phyloP scores from a whole-genome alignment of 2,329 filamentous ascomycete genomes.

The Penicillium sp. region DNA sequence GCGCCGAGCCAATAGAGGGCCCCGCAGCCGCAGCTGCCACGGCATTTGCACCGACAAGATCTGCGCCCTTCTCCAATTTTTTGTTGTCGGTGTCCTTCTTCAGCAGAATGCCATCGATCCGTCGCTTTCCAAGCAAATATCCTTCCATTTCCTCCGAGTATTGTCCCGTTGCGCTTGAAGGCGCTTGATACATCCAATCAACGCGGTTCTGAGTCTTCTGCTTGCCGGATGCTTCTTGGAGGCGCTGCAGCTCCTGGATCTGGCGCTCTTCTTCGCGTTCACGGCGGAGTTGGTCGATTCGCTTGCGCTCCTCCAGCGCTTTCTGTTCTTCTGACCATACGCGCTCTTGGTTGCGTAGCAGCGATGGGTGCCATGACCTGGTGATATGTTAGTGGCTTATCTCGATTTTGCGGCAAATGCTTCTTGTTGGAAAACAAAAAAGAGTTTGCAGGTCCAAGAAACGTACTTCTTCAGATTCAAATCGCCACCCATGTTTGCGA shows the following conservation, averaged over 20 bases:
- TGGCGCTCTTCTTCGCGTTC: slow-evolving; percentile 92
- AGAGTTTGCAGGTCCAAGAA: not conserved
- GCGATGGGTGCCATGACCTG: slow-evolving; percentile 83
- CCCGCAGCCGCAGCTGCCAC: slow-evolving; percentile 15
- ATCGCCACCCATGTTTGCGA: slow-evolving; percentile 79
- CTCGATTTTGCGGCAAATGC: not conserved
- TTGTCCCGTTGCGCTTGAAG: slow-evolving; percentile 71
- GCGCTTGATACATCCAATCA: slow-evolving; percentile 97
- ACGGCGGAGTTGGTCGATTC: slow-evolving; percentile 84
- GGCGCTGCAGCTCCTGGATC: slow-evolving; percentile 84
- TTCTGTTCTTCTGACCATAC: slow-evolving; percentile 92
- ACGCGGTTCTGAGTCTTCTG: slow-evolving; percentile 77
- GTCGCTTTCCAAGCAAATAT: slow-evolving; percentile 86
- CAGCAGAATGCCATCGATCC: slow-evolving; percentile 77
- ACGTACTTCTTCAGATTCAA: slow-evolving; percentile 82
- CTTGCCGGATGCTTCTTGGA: slow-evolving; percentile 86
- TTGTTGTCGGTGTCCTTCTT: slow-evolving; percentile 74
- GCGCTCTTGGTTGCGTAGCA: slow-evolving; percentile 84
- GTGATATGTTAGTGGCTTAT: slow-evolving; percentile 19
- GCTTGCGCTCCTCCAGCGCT: slow-evolving; percentile 91
- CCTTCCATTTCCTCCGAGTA: slow-evolving; percentile 82
- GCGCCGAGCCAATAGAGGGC: slow-evolving; percentile 65
- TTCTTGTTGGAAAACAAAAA: not conserved
- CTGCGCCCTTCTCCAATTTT: slow-evolving; percentile 70
- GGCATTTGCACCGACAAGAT: slow-evolving; percentile 22